Evolutionary conservation across 2,329 filamentous ascomycete species (phyloP).

Genomic region (Calonectria pteridis): DNA sequence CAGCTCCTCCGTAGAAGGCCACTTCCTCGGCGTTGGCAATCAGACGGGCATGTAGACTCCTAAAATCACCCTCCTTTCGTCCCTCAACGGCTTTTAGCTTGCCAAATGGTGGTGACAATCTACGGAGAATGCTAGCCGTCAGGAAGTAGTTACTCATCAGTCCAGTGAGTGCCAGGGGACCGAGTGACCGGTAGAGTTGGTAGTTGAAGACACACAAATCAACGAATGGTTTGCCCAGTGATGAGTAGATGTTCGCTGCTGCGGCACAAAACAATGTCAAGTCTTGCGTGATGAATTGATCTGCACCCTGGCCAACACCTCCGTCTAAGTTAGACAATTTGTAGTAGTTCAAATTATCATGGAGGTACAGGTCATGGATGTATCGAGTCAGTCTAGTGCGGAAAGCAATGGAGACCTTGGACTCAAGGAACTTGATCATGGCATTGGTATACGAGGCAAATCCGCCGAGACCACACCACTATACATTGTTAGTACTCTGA

Average conservation of each 20-base stretch:
- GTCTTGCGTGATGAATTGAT: slow-evolving; percentile 98
- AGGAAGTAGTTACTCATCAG: slow-evolving; percentile 94
- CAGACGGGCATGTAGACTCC: slow-evolving; percentile 88
- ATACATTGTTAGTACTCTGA: slow-evolving; percentile 18
- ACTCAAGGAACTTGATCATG: slow-evolving; percentile 98
- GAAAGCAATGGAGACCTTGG: slow-evolving; percentile 98
- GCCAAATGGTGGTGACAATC: slow-evolving; percentile 93
- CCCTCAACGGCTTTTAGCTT: slow-evolving; percentile 97
- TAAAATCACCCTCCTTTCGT: slow-evolving; percentile 94
- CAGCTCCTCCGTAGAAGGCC: slow-evolving; percentile 95
- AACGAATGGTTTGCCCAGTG: slow-evolving; percentile 96
- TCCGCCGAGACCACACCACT: slow-evolving; percentile 93
- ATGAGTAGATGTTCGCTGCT: slow-evolving; percentile 93
- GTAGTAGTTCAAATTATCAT: slow-evolving; percentile 95
- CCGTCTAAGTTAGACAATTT: slow-evolving; percentile 94
- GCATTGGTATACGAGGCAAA: slow-evolving; percentile 98
- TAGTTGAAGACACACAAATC: slow-evolving; percentile 98
- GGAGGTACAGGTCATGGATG: slow-evolving; percentile 96
- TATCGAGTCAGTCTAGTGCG: slow-evolving; percentile 94
- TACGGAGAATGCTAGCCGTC: slow-evolving; percentile 89
- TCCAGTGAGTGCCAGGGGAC: slow-evolving; percentile 87
- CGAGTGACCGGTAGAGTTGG: slow-evolving; percentile 91
- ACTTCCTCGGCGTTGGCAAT: slow-evolving; percentile 98
- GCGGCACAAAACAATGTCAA: slow-evolving; percentile 94
- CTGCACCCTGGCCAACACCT: slow-evolving; percentile 89